These are phyloP conservation scores for Hypoxylon lienhwacheense DNA, from an alignment of 495 filamentous ascomycete species.

Conservation along the genomic window DNA sequence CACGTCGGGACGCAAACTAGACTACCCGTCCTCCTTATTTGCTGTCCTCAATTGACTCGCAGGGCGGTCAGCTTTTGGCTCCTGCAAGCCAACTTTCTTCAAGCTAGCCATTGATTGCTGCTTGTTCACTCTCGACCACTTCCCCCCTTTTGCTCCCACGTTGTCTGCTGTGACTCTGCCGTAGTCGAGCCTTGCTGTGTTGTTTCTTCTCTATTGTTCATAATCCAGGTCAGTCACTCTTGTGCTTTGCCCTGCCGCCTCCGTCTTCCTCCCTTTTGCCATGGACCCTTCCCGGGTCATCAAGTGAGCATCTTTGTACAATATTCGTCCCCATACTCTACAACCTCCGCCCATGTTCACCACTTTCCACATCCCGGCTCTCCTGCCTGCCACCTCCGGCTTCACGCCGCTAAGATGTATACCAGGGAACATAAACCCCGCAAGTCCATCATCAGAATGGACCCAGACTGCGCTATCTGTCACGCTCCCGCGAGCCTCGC, in stretches of 20 bases:
- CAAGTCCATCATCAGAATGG: conserved; percentile 60
- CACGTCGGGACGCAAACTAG: conserved; percentile 38
- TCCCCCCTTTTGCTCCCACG: conserved; percentile 42
- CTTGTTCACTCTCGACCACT: conserved; percentile 30
- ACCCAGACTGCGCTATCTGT: conserved; percentile 73
- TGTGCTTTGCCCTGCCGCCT: conserved; percentile 34
- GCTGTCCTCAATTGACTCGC: conserved; percentile 41
- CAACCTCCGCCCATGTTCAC: conserved; percentile 35
- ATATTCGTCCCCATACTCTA: conserved; percentile 30
- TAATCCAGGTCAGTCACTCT: conserved; percentile 48
- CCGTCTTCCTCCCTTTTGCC: conserved; percentile 25
- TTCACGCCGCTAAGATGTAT: conserved; percentile 55
- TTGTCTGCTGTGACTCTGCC: conserved; percentile 41
- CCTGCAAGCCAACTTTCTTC: conserved; percentile 36
- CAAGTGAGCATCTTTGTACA: conserved; percentile 39
- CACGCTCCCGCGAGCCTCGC: conserved; percentile 61
- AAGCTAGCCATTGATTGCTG: conserved; percentile 41
- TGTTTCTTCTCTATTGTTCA: conserved; percentile 42
- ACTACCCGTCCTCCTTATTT: conserved; percentile 38
- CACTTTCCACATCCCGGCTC: conserved; percentile 33
- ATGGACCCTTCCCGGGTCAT: conserved; percentile 42
- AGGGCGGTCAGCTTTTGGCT: conserved; percentile 38
- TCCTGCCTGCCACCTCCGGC: conserved; percentile 37
- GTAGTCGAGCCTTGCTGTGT: conserved; percentile 35
- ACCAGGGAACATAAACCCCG: conserved; percentile 49